Evolutionary conservation across 306 rosid genomes (phyloP), one percentile per base, ranked within the genome.

Genomic region (Fagus sylvatica): DNA sequence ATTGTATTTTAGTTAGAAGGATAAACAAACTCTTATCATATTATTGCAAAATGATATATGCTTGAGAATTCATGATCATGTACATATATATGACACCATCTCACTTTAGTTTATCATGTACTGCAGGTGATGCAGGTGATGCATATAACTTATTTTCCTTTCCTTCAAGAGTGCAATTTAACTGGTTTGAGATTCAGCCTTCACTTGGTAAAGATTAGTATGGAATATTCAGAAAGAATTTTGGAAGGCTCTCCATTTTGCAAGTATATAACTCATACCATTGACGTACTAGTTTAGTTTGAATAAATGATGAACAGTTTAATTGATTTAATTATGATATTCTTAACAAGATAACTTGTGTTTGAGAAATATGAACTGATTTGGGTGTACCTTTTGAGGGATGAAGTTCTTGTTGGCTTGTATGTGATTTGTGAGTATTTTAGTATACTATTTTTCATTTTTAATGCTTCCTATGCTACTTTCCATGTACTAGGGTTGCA

Each of bases 141-240:
- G 85, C 79, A 57, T 83, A 86, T 85, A 93, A 93, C 83, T 87
- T 95, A 83, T 92, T 95, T 90, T 93, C 98, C 84, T 93, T 95
- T 85, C 97, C 99, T 57, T 95, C 97, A 2, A 15, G 98, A 95
- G 84, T 95, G 99, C 91, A 93, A 95, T 86, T 95, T 92, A 93
- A 85, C 96, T 22, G 98, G 98, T 77, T 81, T 79, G 80, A 93
- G 94, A 82, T 92, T 91, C 80, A 84, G 67, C 87, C 90, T 93
- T 79, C 93, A 91, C 80, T 74, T 93, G 86, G 98, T 85, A 78
- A 89, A 87, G 81, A 85, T 75, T 49, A 82, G 91, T 12, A 89
- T 92, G 87, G 93, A 91, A 80, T 86, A 87, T 84, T 70, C 89
- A 0, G 81, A 82, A 83, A 86, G 79, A 84, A 78, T 74, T 65